Base-by-base conservation (phyloP, 148 eudicot species). In the Dianthus caryophyllus region DNA sequence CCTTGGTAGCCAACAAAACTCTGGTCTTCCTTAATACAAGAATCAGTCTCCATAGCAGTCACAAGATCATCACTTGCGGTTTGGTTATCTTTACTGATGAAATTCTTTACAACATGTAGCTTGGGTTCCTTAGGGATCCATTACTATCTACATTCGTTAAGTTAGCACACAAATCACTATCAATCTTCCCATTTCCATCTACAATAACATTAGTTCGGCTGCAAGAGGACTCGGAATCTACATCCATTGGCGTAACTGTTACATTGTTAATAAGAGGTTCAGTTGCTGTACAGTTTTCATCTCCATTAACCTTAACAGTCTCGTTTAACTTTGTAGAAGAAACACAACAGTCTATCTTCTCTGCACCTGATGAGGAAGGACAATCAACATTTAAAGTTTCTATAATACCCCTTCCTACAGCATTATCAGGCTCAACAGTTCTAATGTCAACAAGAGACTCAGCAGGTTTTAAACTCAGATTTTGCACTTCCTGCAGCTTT, bases 201-300 rank as follows among this genome's bases (percentile, higher is more conserved):
- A 76, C 43, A 64, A 73, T 78, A 71, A 46, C 11, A 71, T 82
- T 69, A 64, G 80, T 73, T 41, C 49, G 79, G 29, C 76, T 80
- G 83, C 89, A 81, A 60, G 81, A 72, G 33, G 98, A 81, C 68
- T 82, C 89, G 18, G 82, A 83, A 68, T 86, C 92, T 71, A 87
- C 77, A 70, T 73, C 87, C 78, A 82, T 85, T 9, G 66, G 41
- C 21, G 59, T 70, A 50, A 61, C 46, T 9, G 65, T 71, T 16
- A 38, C 71, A 70, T 72, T 75, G 52, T 56, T 69, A 64, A 77
- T 69, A 72, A 47, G 29, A 77, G 61, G 73, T 67, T 83, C 83
- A 75, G 52, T 73, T 33, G 31, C 54, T n/a, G 67, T 41, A 17
- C 62, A 63, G 66, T 56, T 67, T 21, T 26, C 68, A 61, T 82